These are phyloP conservation scores for Podila horticola DNA, from an alignment of 192 early-diverging fungal species.

Conservation along the genomic window DNA sequence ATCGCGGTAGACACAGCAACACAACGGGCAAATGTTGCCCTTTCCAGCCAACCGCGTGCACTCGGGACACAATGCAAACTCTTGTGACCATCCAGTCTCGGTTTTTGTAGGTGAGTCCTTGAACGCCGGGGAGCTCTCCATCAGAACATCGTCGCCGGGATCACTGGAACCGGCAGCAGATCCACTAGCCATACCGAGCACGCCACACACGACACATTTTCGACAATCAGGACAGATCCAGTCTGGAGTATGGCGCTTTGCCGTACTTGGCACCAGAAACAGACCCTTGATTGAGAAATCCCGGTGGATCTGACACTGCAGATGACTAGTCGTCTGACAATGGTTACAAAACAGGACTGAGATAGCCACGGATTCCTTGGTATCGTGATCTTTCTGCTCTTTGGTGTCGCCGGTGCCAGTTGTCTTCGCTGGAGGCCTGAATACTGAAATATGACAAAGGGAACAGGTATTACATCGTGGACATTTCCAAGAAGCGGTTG, in stretches of 20 bases:
- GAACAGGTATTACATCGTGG: conserved; percentile 24
- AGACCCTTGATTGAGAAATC: conserved; percentile 30
- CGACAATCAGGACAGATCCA: conserved; percentile 42
- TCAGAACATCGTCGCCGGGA: too few species aligned
- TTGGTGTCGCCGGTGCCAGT: neutral
- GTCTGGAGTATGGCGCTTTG: neutral
- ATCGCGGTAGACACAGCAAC: conserved; percentile 61
- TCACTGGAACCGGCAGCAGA: too few species aligned
- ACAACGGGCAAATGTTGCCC: conserved; percentile 66
- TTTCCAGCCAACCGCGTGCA: conserved; percentile 61
- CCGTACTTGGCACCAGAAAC: neutral
- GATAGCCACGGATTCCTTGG: neutral
- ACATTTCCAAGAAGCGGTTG: conserved; percentile 20
- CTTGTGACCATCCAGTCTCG: conserved; percentile 56
- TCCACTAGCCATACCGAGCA: neutral
- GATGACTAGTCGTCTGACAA: conserved; percentile 19
- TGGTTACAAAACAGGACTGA: conserved; percentile 18
- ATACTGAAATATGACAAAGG: conserved; percentile 17
- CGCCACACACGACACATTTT: conserved; percentile 47
- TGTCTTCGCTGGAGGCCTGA: neutral
- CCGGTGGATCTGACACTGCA: conserved; percentile 22
- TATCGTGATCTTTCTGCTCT: too few species aligned
- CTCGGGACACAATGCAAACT: conserved; percentile 58
- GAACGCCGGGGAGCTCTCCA: too few species aligned
- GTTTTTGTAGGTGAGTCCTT: neutral